A percentile compares a stretch with the other conserved stretches of the same genome.
Evolutionary conservation across 1,284 basidiomycete genomes (phyloP).

Genomic region (Puccinia triticina): DNA sequence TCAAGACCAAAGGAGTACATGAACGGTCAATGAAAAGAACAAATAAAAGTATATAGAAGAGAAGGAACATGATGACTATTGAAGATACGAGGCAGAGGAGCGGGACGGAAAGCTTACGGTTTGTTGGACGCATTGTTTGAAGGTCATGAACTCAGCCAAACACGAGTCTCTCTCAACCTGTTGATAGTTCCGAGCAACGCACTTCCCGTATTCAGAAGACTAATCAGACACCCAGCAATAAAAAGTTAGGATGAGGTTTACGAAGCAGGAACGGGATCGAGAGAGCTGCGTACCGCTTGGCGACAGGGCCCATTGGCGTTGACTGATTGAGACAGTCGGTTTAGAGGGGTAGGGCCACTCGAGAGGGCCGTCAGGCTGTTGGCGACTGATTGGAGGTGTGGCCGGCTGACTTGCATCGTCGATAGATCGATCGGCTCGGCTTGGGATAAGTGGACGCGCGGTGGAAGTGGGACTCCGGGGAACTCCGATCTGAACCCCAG

Average conservation of each 20-base stretch:
- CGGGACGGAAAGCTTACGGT: background rate
- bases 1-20: too few relatives aligned
- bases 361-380: background rate
- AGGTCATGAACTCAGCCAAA: background rate
- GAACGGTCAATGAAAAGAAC: too few relatives aligned
- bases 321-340: background rate
- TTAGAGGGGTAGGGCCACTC: background rate
- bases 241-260: too few relatives aligned
- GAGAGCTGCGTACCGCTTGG: background rate
- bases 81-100: too few relatives aligned
- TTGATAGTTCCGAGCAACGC: background rate
- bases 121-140: conserved; percentile 21
- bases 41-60: too few relatives aligned
- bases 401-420: conserved; percentile 1
- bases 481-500: too few relatives aligned
- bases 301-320: background rate
- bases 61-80: too few relatives aligned
- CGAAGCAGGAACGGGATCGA: too few relatives aligned
- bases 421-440: too few relatives aligned
- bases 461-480: too few relatives aligned
- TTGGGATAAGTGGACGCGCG: too few relatives aligned
- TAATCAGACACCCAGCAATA: too few relatives aligned
- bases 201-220: background rate
- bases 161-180: background rate
- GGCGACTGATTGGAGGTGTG: background rate